A percentile compares a stretch with the other conserved stretches of the same genome.
phyloP scores from a whole-genome alignment of 495 filamentous ascomycete species.

The Daldinia bambusicola region DNA sequence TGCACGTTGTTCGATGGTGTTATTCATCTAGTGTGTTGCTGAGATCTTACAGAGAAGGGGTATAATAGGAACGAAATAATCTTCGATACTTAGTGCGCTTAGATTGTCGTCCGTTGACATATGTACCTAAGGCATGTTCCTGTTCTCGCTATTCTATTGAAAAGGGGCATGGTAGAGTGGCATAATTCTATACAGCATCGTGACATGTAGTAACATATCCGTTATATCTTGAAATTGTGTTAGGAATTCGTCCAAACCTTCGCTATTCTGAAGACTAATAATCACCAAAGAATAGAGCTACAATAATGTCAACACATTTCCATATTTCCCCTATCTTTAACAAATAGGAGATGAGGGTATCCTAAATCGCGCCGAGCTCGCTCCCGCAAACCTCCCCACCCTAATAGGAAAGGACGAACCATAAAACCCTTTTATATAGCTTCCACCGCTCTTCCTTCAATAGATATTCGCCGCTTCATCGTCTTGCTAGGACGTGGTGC shows the following conservation, averaged over 20 bases:
- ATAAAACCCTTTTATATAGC: background rate
- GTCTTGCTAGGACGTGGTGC: background rate
- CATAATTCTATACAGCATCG: no score
- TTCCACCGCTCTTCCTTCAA: background rate
- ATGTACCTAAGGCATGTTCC: no score
- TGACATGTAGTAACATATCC: background rate
- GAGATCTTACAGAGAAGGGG: no score
- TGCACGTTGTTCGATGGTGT: no score
- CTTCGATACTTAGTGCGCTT: no score
- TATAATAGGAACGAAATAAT: no score
- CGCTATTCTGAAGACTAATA: background rate
- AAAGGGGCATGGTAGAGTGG: no score
- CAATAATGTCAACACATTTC: background rate
- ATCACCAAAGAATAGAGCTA: background rate
- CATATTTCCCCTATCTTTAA: background rate
- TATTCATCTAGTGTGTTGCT: no score
- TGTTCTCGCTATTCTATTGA: no score
- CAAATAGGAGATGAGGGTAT: constrained; percentile 41
- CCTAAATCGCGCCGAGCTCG: constrained; percentile 30
- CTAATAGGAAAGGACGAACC: background rate
- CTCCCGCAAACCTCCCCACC: constrained; percentile 17
- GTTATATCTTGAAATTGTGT: background rate
- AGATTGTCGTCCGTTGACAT: no score
- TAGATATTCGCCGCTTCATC: background rate
- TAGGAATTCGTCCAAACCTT: background rate